Base-by-base conservation (phyloP, 345 rosid genomes). In the Erodium maritimum region DNA sequence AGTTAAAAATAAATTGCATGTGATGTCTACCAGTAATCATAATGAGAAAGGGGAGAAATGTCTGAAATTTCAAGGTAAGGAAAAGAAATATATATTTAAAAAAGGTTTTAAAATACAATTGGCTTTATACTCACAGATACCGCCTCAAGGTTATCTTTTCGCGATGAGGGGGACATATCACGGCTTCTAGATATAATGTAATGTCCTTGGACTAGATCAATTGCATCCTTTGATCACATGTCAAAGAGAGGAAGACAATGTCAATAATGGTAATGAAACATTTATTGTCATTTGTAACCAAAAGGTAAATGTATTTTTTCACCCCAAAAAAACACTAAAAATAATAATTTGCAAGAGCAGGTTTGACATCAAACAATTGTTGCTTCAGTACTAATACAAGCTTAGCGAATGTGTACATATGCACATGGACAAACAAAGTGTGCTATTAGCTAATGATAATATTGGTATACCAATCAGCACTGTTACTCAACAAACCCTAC, bases 171-270 rank as follows among this genome's bases (percentile, higher is more conserved):
- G 50, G 77, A 58, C 56, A 75, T 66, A 65, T 83, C 96, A 50
- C 96, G 82, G 79, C 85, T 87, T 29, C 81, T 80, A 29, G 93
- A 82, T 46, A 83, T 85, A 61, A 88, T 85, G 71, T 85, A 88
- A 65, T 88, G 96, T 61, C 93, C 96, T 76, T 88, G 96, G 67
- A 88, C 63, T 53, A 88, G 93, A 81, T 88, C 96, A 55, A 83
- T 88, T 24, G 93, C 82, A 76, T 88, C 96, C 96, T 85, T 68
- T 57, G 59, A 52, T 59, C 51, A 57, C 61, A 12, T 16, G 20
- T 57, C n/a, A 33, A 53, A 5, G 50, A 56, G 18, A 45, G 48
- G 24, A 57, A 13, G 48, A 54, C 53, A 45, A 64, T 2, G 37
- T 51, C 19, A 17, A 50, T 57, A 46, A 16, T 25, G 59, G 52